Evolutionary conservation across 1,284 basidiomycete species (phyloP), one percentile per base, ranked within the genome.

Genomic region (Apiotrichum veenhuisii): DNA sequence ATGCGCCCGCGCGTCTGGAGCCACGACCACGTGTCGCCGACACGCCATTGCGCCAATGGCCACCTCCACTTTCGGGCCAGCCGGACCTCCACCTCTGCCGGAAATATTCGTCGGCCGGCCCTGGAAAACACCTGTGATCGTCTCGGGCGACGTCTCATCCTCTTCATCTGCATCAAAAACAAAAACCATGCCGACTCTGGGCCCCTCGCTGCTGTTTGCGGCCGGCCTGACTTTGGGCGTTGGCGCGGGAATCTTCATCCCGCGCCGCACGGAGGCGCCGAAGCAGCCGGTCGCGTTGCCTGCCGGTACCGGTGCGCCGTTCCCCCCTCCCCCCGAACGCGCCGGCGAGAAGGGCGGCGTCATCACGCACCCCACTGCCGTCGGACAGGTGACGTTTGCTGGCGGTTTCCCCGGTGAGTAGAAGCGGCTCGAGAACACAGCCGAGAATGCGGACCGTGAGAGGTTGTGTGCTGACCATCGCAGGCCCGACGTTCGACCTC

Each of bases 401-500:
- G 69, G 67, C n/a, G 71, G 71, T 20, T 68, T 74, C 45, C 71
- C 77, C 20, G 69, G 72, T 62, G 63, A 67, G 63, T 65, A 84
- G 0, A 22, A n/a, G n/a, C n/a, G n/a, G n/a, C n/a, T n/a, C n/a
- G n/a, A n/a, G n/a, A n/a, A n/a, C n/a, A n/a, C n/a, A n/a, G n/a
- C n/a, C n/a, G 41, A 33, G 25, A 20, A 14, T 17, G 17, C 8
- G 56, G 59, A 78, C 77, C 26, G 38, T 20, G 33, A 37, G 15
- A 30, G 23, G 23, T 23, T 17, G 12, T 23, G 14, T 25, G 46
- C 50, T 60, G 25, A 59, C 50, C 30, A 23, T 34, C 52, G 27
- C 59, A 91, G 93, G 93, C 18, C 93, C 92, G 15, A 82, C 91
- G 27, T 82, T 87, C 5, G 92, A 97, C 76, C 76, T 87, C 14